These are phyloP conservation scores for Lumnitzera racemosa DNA, from an alignment of 345 rosid species.

Conservation along the genomic window DNA sequence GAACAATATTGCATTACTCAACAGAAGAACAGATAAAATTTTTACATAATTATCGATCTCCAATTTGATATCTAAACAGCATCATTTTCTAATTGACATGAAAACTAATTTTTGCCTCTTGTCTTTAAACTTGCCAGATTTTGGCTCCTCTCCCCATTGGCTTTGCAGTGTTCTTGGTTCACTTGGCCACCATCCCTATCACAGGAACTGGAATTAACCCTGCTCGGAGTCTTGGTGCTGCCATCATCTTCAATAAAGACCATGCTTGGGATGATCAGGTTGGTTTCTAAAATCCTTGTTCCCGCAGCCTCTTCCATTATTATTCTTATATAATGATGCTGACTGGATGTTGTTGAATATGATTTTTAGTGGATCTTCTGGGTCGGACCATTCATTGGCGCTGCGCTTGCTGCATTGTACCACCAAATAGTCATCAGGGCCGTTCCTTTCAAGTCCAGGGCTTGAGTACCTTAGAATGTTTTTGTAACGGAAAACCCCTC, in stretches of 20 bases:
- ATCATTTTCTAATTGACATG: too few species aligned
- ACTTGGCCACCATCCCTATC: conserved; percentile 35
- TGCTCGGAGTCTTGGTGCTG: conserved; percentile 44
- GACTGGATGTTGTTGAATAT: background rate
- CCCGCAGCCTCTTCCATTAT: too few species aligned
- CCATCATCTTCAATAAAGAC: conserved; percentile 4
- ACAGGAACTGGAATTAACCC: conserved; percentile 35
- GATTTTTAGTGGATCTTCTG: conserved; percentile 28
- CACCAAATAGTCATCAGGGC: conserved; percentile 25
- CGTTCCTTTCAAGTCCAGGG: conserved; percentile 23
- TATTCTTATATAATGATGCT: too few species aligned
- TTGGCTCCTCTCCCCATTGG: conserved; percentile 46
- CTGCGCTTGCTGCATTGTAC: conserved; percentile 25
- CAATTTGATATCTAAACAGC: too few species aligned
- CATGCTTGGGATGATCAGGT: conserved; percentile 40
- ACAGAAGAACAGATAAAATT: too few species aligned
- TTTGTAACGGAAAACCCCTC: background rate
- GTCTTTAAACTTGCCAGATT: conserved; percentile 1
- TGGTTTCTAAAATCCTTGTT: background rate
- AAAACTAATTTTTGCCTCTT: background rate
- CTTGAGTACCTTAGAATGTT: background rate
- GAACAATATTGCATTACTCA: too few species aligned
- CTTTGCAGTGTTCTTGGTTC: conserved; percentile 43
- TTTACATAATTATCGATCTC: too few species aligned
- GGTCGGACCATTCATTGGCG: conserved; percentile 28